phyloP scores from a whole-genome alignment of 2,329 filamentous ascomycete species.

The Fusarium robinianum region DNA sequence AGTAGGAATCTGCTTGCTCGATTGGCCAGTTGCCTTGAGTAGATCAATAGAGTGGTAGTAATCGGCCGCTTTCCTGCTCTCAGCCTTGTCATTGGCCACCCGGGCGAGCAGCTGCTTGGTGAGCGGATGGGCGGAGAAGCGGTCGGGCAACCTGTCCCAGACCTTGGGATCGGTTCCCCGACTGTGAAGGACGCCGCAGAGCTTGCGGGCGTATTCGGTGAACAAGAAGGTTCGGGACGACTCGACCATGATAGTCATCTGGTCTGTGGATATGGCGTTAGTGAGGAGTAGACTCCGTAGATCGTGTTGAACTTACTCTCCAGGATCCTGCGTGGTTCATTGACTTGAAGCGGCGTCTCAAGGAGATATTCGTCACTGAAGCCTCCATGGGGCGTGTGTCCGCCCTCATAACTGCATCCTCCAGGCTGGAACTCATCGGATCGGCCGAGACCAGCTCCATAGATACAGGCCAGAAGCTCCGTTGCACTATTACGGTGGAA shows the following conservation, averaged over 20 bases:
- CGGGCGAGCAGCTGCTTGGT: conserved; percentile 4
- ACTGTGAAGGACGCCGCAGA: conserved; percentile 10
- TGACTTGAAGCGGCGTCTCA: conserved; percentile 5
- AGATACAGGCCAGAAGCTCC: conserved; percentile 10
- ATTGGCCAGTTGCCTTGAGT: neutral
- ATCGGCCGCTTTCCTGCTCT: neutral
- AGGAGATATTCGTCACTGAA: conserved; percentile 13
- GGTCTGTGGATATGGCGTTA: too few relatives aligned
- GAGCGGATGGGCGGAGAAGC: conserved; percentile 10
- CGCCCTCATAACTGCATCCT: conserved; percentile 12
- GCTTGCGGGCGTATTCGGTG: conserved; percentile 13
- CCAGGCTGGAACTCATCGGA: conserved; percentile 14
- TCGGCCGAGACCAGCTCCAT: conserved; percentile 2
- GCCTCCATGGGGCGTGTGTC: conserved; percentile 14
- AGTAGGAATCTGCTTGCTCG: too few relatives aligned
- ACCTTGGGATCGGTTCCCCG: conserved; percentile 11
- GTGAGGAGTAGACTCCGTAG: neutral
- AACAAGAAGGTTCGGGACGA: conserved; percentile 11
- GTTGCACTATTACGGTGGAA: conserved; percentile 8
- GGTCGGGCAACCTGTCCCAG: conserved; percentile 16
- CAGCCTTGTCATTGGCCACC: neutral
- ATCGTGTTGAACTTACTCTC: conserved; percentile 9
- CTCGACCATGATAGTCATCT: conserved; percentile 23
- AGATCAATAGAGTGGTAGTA: conserved; percentile 13
- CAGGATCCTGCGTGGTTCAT: conserved; percentile 9